Evolutionary conservation across 208 protist species (phyloP).

Genomic region (Trichomonas gallinae): DNA sequence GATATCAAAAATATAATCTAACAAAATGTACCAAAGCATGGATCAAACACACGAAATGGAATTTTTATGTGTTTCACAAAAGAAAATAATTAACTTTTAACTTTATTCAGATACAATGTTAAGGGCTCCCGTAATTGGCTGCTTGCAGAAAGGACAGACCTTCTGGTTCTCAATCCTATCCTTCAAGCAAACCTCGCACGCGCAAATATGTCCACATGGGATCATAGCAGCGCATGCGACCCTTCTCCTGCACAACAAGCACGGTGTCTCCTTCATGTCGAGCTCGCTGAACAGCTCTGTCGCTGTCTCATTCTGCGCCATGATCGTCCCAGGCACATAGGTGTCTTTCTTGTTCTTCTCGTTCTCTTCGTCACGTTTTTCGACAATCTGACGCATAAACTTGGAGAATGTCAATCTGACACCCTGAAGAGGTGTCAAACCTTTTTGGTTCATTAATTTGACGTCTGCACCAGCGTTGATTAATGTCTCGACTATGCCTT

Average conservation of each 20-base stretch:
- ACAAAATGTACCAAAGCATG: no score
- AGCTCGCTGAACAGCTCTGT: neutral
- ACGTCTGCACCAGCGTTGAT: neutral
- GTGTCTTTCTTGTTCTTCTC: neutral
- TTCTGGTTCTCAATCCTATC: neutral
- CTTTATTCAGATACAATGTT: neutral
- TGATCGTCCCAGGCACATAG: neutral
- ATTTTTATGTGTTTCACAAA: neutral
- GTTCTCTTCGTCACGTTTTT: neutral
- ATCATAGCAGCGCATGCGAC: neutral
- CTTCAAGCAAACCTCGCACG: neutral
- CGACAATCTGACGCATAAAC: neutral
- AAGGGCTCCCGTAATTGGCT: neutral
- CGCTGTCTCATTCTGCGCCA: neutral
- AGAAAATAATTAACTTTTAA: neutral
- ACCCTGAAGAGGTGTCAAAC: neutral
- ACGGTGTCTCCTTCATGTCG: neutral
- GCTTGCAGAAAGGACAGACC: neutral
- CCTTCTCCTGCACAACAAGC: neutral
- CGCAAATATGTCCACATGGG: neutral
- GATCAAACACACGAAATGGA: no score
- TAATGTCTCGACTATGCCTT: neutral
- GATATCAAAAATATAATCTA: no score
- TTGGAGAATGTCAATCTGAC: slow-evolving; percentile 3
- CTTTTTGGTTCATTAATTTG: slow-evolving; percentile 6